Evolutionary conservation across 1,284 basidiomycete species (phyloP), one percentile per base, ranked within the genome.

Genomic region (Melanopsichium pennsylvanicum): DNA sequence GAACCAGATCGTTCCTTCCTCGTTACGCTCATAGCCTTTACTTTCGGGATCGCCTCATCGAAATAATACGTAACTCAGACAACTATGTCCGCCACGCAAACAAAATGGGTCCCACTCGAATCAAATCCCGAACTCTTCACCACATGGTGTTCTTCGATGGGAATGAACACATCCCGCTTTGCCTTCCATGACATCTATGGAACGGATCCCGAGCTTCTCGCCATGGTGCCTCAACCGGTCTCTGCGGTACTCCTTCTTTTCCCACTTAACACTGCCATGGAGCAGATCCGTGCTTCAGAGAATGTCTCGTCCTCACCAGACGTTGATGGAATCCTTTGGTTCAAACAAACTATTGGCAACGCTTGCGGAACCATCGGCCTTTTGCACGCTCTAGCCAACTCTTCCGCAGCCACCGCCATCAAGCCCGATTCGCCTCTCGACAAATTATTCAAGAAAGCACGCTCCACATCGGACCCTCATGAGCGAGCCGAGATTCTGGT

Each of bases 171-270:
- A 2, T 51, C 73, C 7, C 41, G 69, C n/a, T 82, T 83, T 56
- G 70, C 81, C 16, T 85, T 84, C 74, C 78, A 82, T 49, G 85
- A 86, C 71, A 82, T 86, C 29, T 82, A 81, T 58, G 84, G 84
- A 15, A 68, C 85, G 32, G 83, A 85, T 41, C 76, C 82, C n/a
- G 84, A 84, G 41, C 71, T 85, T 18, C 79, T 86, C 5, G 75
- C 79, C 10, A 79, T 85, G 59, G 77, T 85, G 21, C 81, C 83
- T 1, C 75, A 82, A 13, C 84, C 84, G 0, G 83, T 83, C 0
- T 72, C 82, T 32, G 85, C 84, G 0, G 76, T 85, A 2, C 81
- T 85, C 5, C 76, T 85, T 16, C 81, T 84, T 13, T 85, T 84
- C 58, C 84, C 83, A 2, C 40, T 76, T 18, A 59, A 74, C 84